Percentiles rank a stretch among this genome's conserved stretches.
These are phyloP conservation scores for Durotheca rogersii DNA, from an alignment of 495 filamentous ascomycete genomes.

Conservation along the genomic window DNA sequence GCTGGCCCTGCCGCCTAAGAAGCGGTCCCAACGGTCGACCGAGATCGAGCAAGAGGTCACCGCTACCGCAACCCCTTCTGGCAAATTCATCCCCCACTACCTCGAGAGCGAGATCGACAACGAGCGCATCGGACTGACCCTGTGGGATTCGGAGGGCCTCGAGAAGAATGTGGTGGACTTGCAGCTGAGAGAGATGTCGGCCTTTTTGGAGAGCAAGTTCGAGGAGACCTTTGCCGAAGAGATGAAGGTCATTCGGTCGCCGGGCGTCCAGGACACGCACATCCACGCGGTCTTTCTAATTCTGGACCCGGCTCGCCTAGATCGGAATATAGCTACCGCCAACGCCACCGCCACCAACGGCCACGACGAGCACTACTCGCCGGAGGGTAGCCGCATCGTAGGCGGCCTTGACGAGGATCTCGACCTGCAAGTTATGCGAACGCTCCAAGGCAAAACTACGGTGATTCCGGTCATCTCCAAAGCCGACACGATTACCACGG, in stretches of 20 bases:
- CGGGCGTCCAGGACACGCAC: constrained; percentile 92
- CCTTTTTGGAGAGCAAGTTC: constrained; percentile 96
- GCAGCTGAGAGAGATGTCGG: constrained; percentile 84
- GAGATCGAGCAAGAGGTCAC: constrained; percentile 55
- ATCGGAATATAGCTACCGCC: constrained; percentile 73
- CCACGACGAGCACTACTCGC: constrained; percentile 51
- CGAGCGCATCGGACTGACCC: constrained; percentile 87
- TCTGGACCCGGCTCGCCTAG: constrained; percentile 84
- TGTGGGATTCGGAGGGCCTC: constrained; percentile 94
- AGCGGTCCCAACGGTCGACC: constrained; percentile 55
- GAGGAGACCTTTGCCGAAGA: constrained; percentile 97
- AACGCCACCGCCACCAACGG: constrained; percentile 55
- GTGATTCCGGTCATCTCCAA: constrained; percentile 96
- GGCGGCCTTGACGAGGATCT: constrained; percentile 84
- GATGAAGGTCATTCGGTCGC: constrained; percentile 93
- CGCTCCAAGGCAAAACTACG: constrained; percentile 89
- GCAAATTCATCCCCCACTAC: constrained; percentile 79
- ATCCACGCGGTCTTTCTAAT: constrained; percentile 95
- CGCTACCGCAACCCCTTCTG: constrained; percentile 48
- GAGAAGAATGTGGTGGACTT: constrained; percentile 93
- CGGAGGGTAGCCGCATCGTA: constrained; percentile 47
- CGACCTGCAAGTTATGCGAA: constrained; percentile 85
- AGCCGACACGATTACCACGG: constrained; percentile 90
- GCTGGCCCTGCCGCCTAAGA: constrained; percentile 76
- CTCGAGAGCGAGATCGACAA: constrained; percentile 93